Evolutionary conservation across 805 yeast genomes (phyloP).

Genomic region (Saccharomyces cerevisiae): DNA sequence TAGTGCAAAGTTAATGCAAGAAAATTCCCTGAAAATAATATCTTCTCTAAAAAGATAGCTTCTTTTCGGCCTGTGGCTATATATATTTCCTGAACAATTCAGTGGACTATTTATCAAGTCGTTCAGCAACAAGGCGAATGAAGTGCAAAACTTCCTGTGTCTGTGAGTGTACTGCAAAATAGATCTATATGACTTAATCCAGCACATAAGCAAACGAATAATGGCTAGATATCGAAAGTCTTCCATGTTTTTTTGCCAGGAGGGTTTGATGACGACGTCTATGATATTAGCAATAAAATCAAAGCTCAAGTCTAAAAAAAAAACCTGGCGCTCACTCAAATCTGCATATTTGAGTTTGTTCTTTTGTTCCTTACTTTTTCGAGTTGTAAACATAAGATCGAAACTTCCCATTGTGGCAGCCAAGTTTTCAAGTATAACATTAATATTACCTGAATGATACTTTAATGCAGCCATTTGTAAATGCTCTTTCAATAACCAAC

Average conservation of each 20-base stretch:
- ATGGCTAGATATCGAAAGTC: conserved; percentile 24
- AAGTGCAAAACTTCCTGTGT: conserved; percentile 21
- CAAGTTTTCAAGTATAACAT: neutral
- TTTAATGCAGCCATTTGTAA: neutral
- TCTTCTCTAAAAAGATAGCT: conserved; percentile 14
- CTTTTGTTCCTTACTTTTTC: neutral
- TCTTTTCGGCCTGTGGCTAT: conserved; percentile 7
- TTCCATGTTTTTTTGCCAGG: conserved; percentile 12
- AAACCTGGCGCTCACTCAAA: neutral
- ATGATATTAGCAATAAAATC: conserved; percentile 31
- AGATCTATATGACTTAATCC: conserved; percentile 44
- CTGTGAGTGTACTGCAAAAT: conserved; percentile 31
- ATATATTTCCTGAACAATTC: neutral
- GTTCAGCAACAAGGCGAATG: conserved; percentile 23
- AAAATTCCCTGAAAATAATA: conserved; percentile 10
- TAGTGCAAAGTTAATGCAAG: conserved; percentile 7
- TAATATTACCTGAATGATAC: neutral
- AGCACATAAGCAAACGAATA: conserved; percentile 43
- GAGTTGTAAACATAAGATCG: conserved; percentile 1
- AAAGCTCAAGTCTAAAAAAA: conserved; percentile 32
- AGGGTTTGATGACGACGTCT: conserved; percentile 17
- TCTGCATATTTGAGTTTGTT: conserved; percentile 2
- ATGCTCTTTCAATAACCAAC: neutral
- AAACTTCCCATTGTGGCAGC: neutral
- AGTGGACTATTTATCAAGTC: conserved; percentile 8